Evolutionary conservation across 305 asterid genomes (phyloP).

Genomic region (Fraxinus sp.): DNA sequence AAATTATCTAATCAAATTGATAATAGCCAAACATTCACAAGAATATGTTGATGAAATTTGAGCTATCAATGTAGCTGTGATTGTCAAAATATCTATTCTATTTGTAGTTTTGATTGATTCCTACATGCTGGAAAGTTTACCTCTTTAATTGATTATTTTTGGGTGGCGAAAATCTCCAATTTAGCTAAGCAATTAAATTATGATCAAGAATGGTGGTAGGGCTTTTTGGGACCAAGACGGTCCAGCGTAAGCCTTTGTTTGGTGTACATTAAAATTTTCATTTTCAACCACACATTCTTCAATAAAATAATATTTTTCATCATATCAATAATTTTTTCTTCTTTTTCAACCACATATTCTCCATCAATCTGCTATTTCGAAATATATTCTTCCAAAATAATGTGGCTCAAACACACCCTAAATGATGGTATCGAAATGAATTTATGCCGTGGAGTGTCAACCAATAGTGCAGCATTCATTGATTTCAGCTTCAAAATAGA

Average conservation of each 20-base stretch:
- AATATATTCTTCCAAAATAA: too few species aligned
- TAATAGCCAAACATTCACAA: neutral
- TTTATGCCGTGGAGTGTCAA: neutral
- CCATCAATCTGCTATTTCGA: too few species aligned
- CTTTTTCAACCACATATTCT: too few species aligned
- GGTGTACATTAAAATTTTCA: too few species aligned
- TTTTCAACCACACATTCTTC: too few species aligned
- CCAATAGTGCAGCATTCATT: neutral
- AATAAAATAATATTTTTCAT: too few species aligned
- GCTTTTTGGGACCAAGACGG: neutral
- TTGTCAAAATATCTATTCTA: neutral
- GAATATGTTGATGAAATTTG: neutral
- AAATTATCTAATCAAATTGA: neutral
- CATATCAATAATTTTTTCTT: too few species aligned
- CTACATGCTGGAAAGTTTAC: neutral
- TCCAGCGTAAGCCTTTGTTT: too few species aligned
- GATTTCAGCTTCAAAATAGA: neutral
- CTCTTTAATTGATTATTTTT: neutral
- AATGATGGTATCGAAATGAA: neutral
- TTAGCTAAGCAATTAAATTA: neutral
- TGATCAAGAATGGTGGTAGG: neutral
- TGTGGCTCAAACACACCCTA: too few species aligned
- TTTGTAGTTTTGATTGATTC: neutral
- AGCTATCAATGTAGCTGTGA: neutral
- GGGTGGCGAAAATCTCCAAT: neutral